Evolutionary conservation across 805 yeast genomes (phyloP), one percentile per base, ranked within the genome.

Genomic region (Scheffersomyces ergatensis): DNA sequence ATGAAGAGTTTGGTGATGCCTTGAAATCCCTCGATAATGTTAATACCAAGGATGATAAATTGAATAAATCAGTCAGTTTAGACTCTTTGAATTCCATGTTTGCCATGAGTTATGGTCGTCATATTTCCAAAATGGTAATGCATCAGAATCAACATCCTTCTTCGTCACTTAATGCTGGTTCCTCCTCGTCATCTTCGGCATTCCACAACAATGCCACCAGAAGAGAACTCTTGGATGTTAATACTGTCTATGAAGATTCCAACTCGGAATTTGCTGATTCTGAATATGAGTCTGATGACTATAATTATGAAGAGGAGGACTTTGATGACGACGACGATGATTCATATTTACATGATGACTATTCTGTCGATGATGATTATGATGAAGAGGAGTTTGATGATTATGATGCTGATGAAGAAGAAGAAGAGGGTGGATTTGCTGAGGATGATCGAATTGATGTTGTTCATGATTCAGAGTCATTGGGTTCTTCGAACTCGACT

Each of bases 31-130:
- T 37, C 15, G 33, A 36, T 25, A 32, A 30, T 7, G 36, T 29
- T 19, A 32, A 19, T 19, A 4, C 7, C 3, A 25, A 24, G 5
- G 46, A 36, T 9, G 50, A 41, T 34, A 44, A 42, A 24, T 47
- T 67, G 26, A 50, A 49, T 33, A 68, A 66, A 40, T 57, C 67
- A 1, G 38, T 48, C 16, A 64, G 72, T 37, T 52, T 67, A 36
- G 75, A 70, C 43, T 64, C 72, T 4, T 59, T 70, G 44, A 64
- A 63, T 44, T 65, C 72, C 5, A 51, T 69, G 58, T 67, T 65
- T 52, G 58, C 64, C 29, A 57, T 58, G 54, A 57, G 53, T 38
- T 66, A 65, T 40, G 72, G 71, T 14, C 55, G 59, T 31, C 74
- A 68, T 42, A 57, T 70, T 11, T 68, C 74, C 13, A 60, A 63